Base-by-base conservation (phyloP, 1,284 basidiomycete species). In the Sanghuangporus baumii region DNA sequence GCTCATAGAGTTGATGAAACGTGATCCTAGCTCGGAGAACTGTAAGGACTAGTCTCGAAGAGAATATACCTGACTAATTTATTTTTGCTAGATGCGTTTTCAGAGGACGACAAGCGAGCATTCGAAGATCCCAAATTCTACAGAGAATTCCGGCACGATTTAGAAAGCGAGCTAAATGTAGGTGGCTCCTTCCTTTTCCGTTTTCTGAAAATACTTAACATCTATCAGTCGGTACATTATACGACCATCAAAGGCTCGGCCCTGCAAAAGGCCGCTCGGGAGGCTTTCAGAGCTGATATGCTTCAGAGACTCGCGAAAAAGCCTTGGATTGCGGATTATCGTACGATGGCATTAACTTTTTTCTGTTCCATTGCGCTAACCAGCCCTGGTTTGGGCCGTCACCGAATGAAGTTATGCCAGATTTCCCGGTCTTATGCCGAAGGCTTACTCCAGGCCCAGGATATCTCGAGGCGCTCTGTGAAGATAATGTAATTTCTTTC, bases 401-500 rank as follows among this genome's bases (percentile, higher is more conserved):
- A 16, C 38, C 37, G n/a, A 57, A 57, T 38, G 11, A 60, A 86
- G 84, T 86, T 9, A 75, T 86, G 20, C 85, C 86, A 2, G 77
- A 79, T 55, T 87, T 87, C 67, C 74, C 80, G 3, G 80, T 85
- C 12, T 78, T 75, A 8, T 87, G 84, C 69, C 76, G 83, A 38
- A 76, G 86, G 46, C 71, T 87, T 47, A 88, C 86, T 0, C 85
- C 86, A 2, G 86, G 85, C 0, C 84, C 84, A 37, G 85, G 86
- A 2, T 88, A 86, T 69, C 75, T 88, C 26, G 84, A 87, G 67
- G 82, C 87, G 0, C 71, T 88, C 7, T 82, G 81, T 65, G 76
- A 81, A 70, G 80, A 83, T 59, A 87, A 87, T 68, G 85, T 85
- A 60, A 67, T 5, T 55, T 31, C 1, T 2, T 8, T 34, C 9